These are phyloP conservation scores for Lathyrus tuberosus DNA, from an alignment of 306 rosid species.

Conservation along the genomic window DNA sequence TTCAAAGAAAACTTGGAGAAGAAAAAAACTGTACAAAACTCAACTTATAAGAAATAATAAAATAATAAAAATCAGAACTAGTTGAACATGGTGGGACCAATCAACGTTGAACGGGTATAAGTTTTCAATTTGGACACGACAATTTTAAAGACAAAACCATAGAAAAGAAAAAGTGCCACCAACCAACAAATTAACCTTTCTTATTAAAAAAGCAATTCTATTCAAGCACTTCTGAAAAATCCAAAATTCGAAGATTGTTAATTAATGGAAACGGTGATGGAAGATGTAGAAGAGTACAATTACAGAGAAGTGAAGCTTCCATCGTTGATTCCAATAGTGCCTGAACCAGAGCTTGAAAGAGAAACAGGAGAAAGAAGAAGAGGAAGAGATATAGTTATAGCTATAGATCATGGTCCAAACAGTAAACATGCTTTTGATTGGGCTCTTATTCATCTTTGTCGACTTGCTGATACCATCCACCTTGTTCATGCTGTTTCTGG, in stretches of 20 bases:
- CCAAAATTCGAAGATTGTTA: not conserved
- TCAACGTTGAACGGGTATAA: not conserved
- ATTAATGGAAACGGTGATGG: slow-evolving; percentile 62
- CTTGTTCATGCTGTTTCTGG: slow-evolving; percentile 86
- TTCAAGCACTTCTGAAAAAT: not conserved
- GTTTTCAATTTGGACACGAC: slow-evolving; percentile 29
- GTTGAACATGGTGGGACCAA: not conserved
- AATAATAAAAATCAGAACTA: not conserved
- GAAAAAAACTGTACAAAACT: too few relatives aligned
- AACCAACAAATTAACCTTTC: not conserved
- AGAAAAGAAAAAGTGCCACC: not conserved
- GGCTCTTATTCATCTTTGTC: slow-evolving; percentile 74
- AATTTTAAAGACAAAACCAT: too few relatives aligned
- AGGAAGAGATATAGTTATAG: slow-evolving; percentile 75
- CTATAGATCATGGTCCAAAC: slow-evolving; percentile 81
- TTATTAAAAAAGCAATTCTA: not conserved
- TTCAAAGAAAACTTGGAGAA: too few relatives aligned
- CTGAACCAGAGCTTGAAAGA: slow-evolving; percentile 65
- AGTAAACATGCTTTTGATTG: slow-evolving; percentile 91
- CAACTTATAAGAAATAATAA: too few relatives aligned
- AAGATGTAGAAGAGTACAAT: slow-evolving; percentile 69
- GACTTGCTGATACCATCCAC: slow-evolving; percentile 86
- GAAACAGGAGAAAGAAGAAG: slow-evolving; percentile 71
- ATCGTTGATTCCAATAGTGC: slow-evolving; percentile 46
- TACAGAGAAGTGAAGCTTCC: slow-evolving; percentile 79